A percentile compares a stretch with the other conserved stretches of the same genome.
These are phyloP conservation scores for Neurospora sp. DNA, from an alignment of 495 filamentous ascomycete genomes.

Conservation along the genomic window DNA sequence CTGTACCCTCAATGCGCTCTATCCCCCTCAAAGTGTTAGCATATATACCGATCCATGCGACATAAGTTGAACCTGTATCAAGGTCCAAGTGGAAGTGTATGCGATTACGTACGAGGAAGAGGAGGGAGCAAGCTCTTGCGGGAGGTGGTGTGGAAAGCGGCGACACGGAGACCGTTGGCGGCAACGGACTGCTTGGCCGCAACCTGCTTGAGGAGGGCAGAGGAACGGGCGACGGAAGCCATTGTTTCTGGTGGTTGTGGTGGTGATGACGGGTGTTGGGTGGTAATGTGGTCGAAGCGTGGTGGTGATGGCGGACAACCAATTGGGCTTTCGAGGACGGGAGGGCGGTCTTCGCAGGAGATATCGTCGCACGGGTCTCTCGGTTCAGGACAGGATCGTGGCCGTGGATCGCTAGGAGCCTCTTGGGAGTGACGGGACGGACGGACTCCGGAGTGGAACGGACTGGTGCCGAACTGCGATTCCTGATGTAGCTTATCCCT, in stretches of 20 bases:
- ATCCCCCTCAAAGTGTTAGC: slow-evolving; percentile 23
- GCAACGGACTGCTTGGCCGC: slow-evolving; percentile 16
- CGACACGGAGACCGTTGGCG: slow-evolving; percentile 30
- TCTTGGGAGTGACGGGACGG: background rate
- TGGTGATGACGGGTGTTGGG: background rate
- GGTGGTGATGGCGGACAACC: background rate
- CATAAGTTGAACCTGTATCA: background rate
- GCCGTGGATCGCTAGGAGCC: background rate
- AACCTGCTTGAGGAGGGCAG: slow-evolving; percentile 41
- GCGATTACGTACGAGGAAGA: slow-evolving; percentile 17
- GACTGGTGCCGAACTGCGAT: background rate
- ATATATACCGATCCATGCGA: slow-evolving; percentile 1
- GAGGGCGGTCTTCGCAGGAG: background rate
- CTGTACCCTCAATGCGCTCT: slow-evolving; percentile 71
- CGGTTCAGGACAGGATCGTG: background rate
- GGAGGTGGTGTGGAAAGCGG: slow-evolving; percentile 65
- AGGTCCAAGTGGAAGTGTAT: slow-evolving; percentile 2
- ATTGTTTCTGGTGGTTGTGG: slow-evolving; percentile 20
- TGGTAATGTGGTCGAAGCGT: background rate
- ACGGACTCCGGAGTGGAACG: background rate
- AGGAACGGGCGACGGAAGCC: slow-evolving; percentile 46
- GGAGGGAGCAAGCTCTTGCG: slow-evolving; percentile 54
- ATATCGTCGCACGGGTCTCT: background rate
- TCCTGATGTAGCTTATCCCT: background rate
- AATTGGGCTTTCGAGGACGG: background rate